These are phyloP conservation scores for Fusarium piperis DNA, from an alignment of 2,329 filamentous ascomycete genomes.

Conservation along the genomic window DNA sequence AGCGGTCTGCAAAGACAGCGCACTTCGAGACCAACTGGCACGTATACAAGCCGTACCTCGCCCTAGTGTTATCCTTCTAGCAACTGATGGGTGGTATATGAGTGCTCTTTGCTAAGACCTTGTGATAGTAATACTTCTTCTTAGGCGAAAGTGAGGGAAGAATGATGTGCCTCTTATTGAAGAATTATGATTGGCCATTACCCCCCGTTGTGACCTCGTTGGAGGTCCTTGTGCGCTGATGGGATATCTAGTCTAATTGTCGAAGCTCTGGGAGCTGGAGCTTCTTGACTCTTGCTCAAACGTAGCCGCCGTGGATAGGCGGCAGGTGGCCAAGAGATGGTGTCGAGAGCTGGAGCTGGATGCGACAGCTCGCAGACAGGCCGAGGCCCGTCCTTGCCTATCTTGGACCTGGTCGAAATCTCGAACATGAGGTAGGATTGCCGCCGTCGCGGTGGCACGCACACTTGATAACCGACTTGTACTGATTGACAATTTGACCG, in stretches of 20 bases:
- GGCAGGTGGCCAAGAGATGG: conserved; percentile 1
- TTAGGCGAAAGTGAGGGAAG: no score
- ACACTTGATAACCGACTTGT: neutral
- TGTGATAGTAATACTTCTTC: no score
- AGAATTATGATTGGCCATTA: no score
- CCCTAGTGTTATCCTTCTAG: no score
- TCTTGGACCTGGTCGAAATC: neutral
- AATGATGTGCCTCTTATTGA: no score
- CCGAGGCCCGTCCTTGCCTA: conserved; percentile 1
- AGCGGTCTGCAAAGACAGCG: neutral
- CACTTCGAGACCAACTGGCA: neutral
- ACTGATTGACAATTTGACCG: conserved; percentile 23
- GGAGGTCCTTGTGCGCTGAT: no score
- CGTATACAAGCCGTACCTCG: no score
- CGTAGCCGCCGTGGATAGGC: conserved; percentile 19
- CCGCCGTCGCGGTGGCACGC: neutral
- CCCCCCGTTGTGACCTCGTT: no score
- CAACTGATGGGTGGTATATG: no score
- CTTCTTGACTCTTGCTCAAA: neutral
- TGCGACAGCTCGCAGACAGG: conserved; percentile 3
- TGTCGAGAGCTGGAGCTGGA: conserved; percentile 2
- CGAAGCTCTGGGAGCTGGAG: neutral
- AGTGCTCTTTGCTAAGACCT: no score
- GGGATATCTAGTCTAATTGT: neutral
- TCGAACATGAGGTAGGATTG: conserved; percentile 4